Evolutionary conservation across 1,139 yeast genomes (phyloP).

Genomic region (Pichia sp.): DNA sequence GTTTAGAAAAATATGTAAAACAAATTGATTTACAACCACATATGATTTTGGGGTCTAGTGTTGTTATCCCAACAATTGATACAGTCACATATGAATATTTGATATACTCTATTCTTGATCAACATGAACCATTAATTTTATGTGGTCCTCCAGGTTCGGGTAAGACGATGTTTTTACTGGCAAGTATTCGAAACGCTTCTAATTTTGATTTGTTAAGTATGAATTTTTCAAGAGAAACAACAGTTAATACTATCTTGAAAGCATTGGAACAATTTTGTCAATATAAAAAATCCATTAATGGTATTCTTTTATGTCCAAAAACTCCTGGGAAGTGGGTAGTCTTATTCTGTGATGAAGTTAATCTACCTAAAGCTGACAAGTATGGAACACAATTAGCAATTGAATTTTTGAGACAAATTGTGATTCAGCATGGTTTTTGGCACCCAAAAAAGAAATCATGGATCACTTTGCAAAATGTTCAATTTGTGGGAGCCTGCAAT

Average conservation of each 20-base stretch:
- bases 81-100: slow-evolving; percentile 63
- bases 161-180: slow-evolving; percentile 83
- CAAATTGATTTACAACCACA: slow-evolving; percentile 54
- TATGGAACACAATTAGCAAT: slow-evolving; percentile 75
- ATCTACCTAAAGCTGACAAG: slow-evolving; percentile 67
- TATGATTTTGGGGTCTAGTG: slow-evolving; percentile 54
- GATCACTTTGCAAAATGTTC: slow-evolving; percentile 62
- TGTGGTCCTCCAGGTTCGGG: slow-evolving; percentile 99
- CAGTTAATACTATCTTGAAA: slow-evolving; percentile 54
- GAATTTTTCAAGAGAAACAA: slow-evolving; percentile 80
- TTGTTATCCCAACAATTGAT: slow-evolving; percentile 74
- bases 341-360: slow-evolving; percentile 88
- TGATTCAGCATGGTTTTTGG: slow-evolving; percentile 80
- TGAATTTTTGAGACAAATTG: slow-evolving; percentile 68
- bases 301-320: slow-evolving; percentile 53
- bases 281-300: slow-evolving; percentile 48
- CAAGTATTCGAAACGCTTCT: slow-evolving; percentile 56
- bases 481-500: slow-evolving; percentile 92
- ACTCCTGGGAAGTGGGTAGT: slow-evolving; percentile 68
- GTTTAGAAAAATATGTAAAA: slow-evolving; percentile 13
- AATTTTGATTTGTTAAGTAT: slow-evolving; percentile 58
- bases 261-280: slow-evolving; percentile 70
- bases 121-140: slow-evolving; percentile 57
- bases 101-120: slow-evolving; percentile 50
- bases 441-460: slow-evolving; percentile 51